Evolutionary conservation across 2,329 filamentous ascomycete genomes (phyloP).

Genomic region (Claviceps pusilla): DNA sequence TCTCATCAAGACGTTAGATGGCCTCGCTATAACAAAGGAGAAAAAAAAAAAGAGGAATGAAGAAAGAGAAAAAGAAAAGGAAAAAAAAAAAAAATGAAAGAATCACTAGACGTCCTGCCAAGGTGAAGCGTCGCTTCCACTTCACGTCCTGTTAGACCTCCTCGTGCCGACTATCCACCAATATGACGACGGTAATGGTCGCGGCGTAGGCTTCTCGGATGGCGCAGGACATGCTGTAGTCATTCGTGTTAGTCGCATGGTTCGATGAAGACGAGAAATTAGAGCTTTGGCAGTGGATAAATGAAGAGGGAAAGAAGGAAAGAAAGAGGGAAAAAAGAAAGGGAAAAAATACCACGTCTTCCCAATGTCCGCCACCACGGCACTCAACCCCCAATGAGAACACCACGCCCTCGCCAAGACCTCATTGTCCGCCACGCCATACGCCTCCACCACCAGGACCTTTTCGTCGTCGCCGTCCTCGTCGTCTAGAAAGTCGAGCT

Average conservation of each 20-base stretch:
- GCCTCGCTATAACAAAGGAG: too few species aligned
- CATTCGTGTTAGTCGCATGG: constrained; percentile 5
- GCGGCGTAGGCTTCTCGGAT: constrained; percentile 64
- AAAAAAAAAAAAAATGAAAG: too few species aligned
- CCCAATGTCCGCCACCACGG: constrained; percentile 52
- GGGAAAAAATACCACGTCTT: constrained; percentile 41
- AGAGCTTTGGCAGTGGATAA: too few species aligned
- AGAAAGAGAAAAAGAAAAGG: too few species aligned
- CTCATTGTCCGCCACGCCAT: constrained; percentile 61
- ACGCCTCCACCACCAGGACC: constrained; percentile 57
- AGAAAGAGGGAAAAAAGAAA: too few species aligned
- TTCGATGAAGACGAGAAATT: too few species aligned
- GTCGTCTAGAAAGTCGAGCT: constrained; percentile 8
- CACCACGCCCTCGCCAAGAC: constrained; percentile 66
- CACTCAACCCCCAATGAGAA: constrained; percentile 57
- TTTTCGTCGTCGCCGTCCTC: constrained; percentile 42
- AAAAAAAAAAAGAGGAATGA: too few species aligned
- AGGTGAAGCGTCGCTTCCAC: neutral
- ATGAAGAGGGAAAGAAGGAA: neutral
- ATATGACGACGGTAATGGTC: constrained; percentile 55
- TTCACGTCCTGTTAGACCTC: constrained; percentile 21
- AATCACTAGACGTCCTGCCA: too few species aligned
- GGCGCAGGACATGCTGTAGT: constrained; percentile 50
- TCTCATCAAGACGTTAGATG: constrained; percentile 1
- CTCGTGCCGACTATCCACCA: constrained; percentile 39